A percentile compares a stretch with the other conserved stretches of the same genome.
Conservation (phyloP, 139 green algal genomes). For the Volvox africanus region DNA sequence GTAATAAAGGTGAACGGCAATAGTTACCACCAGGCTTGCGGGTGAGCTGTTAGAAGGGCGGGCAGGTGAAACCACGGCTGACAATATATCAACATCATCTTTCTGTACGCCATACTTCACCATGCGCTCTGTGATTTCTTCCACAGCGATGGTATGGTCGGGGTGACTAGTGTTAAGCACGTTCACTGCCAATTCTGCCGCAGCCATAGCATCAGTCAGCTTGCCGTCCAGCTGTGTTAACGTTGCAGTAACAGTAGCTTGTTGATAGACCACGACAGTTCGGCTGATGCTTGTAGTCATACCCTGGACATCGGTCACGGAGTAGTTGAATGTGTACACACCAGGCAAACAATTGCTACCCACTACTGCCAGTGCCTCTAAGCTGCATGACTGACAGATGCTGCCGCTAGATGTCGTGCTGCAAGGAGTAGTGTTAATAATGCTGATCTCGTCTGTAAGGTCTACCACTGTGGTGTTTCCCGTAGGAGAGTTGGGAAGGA, state of each 20-base stretch:
- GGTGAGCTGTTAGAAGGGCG: not conserved
- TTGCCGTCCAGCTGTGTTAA: not conserved
- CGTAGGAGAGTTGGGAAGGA: not conserved
- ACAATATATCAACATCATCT: conserved; percentile 25
- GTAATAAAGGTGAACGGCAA: conserved; percentile 21
- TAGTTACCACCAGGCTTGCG: conserved; percentile 27
- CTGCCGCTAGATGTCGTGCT: not conserved
- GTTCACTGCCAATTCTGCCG: not conserved
- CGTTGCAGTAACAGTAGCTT: not conserved
- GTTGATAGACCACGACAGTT: conserved; percentile 44
- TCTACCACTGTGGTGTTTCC: not conserved
- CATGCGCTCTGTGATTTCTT: conserved; percentile 6
- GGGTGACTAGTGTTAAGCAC: conserved; percentile 37
- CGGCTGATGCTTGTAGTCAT: not conserved
- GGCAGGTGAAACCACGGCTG: not conserved
- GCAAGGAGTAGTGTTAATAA: conserved; percentile 33
- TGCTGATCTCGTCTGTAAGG: not conserved
- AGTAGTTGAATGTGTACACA: conserved; percentile 44
- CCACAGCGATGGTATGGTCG: not conserved
- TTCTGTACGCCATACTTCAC: not conserved
- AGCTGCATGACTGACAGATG: conserved; percentile 29
- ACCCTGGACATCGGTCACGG: conserved; percentile 28
- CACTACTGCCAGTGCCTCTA: conserved; percentile 31
- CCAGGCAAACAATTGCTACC: conserved; percentile 42
- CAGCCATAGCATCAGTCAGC: conserved; percentile 13